phyloP scores from a whole-genome alignment of 1,139 yeast species.

The Nadsonia starkeyi-henricii region DNA sequence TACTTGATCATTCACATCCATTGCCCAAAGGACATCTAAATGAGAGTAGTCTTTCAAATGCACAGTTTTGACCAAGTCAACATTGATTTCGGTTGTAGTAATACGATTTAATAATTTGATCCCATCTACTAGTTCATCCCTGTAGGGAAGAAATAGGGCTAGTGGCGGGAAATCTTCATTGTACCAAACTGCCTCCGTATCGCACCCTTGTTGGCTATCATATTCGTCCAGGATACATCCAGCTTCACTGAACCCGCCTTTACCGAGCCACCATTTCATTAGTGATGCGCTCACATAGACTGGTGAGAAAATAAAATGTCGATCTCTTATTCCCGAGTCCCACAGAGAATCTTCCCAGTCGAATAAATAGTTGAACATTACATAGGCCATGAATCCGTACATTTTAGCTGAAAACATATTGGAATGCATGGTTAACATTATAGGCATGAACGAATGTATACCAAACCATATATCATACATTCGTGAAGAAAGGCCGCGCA shows the following conservation, averaged over 20 bases:
- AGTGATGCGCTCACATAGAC: constrained; percentile 63
- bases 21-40: constrained; percentile 84
- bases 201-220: constrained; percentile 1
- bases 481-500: constrained; percentile 14
- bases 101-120: constrained; percentile 36
- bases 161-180: constrained; percentile 35
- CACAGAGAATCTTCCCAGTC: constrained; percentile 76
- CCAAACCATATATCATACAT: constrained; percentile 38
- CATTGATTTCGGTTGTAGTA: constrained; percentile 32
- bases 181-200: constrained; percentile 37
- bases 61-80: constrained; percentile 21
- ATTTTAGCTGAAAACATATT: constrained; percentile 31
- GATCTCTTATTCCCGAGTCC: constrained; percentile 51
- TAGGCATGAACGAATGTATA: constrained; percentile 17
- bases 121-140: constrained; percentile 58
- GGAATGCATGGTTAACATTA: constrained; percentile 25
- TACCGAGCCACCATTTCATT: constrained; percentile 83
- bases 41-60: constrained; percentile 51
- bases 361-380: constrained; percentile 71
- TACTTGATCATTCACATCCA: constrained; percentile 48
- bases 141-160: constrained; percentile 45
- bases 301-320: constrained; percentile 79
- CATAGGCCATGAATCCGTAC: constrained; percentile 52
- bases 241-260: constrained; percentile 36
- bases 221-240: constrained; percentile 39